Conservation (phyloP, 164 flowering plant genomes). For the Paratinospora sagittata region DNA sequence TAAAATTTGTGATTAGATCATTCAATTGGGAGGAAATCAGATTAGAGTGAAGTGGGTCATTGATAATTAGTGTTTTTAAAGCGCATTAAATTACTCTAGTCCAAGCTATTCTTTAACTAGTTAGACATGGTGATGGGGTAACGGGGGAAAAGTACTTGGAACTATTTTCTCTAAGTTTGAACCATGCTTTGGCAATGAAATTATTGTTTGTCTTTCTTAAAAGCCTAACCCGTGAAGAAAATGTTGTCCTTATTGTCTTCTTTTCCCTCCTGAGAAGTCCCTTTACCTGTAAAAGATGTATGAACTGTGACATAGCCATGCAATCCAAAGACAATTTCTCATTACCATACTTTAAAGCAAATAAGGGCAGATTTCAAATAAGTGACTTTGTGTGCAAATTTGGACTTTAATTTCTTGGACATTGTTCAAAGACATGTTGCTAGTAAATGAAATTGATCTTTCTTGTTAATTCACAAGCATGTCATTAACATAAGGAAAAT, state of each 20-base stretch:
- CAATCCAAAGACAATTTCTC: slow-evolving; percentile 2
- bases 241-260: slow-evolving; percentile 8
- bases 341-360: neutral
- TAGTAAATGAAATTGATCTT: too few species aligned
- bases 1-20: neutral
- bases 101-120: neutral
- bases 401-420: neutral
- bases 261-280: slow-evolving; percentile 8
- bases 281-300: slow-evolving; percentile 16
- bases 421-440: neutral
- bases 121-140: neutral
- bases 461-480: too few species aligned
- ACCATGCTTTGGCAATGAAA: slow-evolving; percentile 17
- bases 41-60: too few species aligned
- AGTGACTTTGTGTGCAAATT: neutral
- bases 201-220: slow-evolving; percentile 23
- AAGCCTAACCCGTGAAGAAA: slow-evolving; percentile 24
- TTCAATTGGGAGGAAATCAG: too few species aligned
- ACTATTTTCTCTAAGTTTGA: slow-evolving; percentile 11
- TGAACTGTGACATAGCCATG: slow-evolving; percentile 6
- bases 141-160: neutral
- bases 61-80: too few species aligned
- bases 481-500: too few species aligned
- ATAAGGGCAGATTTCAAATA: too few species aligned
- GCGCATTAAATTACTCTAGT: too few species aligned